These are phyloP conservation scores for Clitopilus hobsonii DNA, from an alignment of 768 basidiomycete species.

Conservation along the genomic window DNA sequence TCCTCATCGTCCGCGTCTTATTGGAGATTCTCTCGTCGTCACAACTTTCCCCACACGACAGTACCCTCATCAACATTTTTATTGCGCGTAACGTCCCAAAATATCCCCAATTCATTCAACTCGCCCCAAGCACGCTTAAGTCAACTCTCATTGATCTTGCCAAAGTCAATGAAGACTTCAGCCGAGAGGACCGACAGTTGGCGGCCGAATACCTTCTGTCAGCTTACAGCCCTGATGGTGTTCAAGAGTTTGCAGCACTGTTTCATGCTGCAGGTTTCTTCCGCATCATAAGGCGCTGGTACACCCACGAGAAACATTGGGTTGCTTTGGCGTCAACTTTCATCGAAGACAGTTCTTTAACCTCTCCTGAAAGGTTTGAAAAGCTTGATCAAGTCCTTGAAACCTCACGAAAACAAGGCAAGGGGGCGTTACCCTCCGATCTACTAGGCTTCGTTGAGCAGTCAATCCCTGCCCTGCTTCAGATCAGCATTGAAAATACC, in stretches of 20 bases:
- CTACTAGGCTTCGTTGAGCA: conserved; percentile 48
- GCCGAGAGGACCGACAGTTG: conserved; percentile 90
- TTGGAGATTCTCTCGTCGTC: conserved; percentile 67
- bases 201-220: conserved; percentile 94
- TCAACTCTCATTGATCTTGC: conserved; percentile 75
- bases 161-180: conserved; percentile 67
- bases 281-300: conserved; percentile 81
- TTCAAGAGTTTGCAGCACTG: conserved; percentile 56
- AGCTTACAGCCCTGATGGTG: conserved; percentile 80
- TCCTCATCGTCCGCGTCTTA: conserved; percentile 78
- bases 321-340: conserved; percentile 66
- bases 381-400: conserved; percentile 59
- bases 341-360: conserved; percentile 67
- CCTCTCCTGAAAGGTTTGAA: conserved; percentile 56
- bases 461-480: conserved; percentile 62
- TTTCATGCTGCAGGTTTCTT: conserved; percentile 88
- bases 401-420: conserved; percentile 38
- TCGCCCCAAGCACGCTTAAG: conserved; percentile 66
- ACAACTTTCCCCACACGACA: conserved; percentile 54
- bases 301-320: conserved; percentile 76
- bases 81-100: conserved; percentile 95
- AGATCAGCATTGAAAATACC: conserved; percentile 56
- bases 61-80: conserved; percentile 91
- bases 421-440: conserved; percentile 49
- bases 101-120: conserved; percentile 81